Conservation (phyloP, 345 rosid species). For the Balakata baccata region DNA sequence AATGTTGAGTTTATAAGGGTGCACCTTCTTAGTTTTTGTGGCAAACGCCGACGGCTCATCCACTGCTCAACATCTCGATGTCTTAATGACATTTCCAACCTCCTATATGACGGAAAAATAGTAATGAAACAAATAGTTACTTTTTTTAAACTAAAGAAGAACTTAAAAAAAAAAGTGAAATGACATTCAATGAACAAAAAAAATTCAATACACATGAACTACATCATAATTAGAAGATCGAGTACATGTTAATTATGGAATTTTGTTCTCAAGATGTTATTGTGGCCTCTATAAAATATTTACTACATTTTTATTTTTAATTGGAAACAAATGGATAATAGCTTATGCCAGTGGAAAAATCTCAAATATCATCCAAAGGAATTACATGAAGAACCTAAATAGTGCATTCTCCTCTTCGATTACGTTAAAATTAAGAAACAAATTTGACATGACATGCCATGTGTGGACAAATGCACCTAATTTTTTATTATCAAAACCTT, state of each 20-base stretch:
- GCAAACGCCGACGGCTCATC: constrained; percentile 89
- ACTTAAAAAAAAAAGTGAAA: neutral
- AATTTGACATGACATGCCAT: no score
- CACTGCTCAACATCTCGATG: constrained; percentile 90
- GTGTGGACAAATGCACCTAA: no score
- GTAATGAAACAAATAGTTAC: neutral
- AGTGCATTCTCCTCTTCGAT: neutral
- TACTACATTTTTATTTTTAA: no score
- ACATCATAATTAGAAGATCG: no score
- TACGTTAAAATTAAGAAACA: neutral
- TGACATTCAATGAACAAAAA: neutral
- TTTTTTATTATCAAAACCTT: no score
- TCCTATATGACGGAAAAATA: constrained; percentile 41
- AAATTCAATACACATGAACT: no score
- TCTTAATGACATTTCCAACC: constrained; percentile 77
- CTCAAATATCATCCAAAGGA: no score
- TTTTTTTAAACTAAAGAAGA: constrained; percentile 2
- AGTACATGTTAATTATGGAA: neutral
- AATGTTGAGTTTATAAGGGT: neutral
- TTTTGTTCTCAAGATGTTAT: constrained; percentile 4
- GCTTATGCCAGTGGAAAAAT: no score
- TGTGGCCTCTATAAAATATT: no score
- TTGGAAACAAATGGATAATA: no score
- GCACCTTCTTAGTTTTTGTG: constrained; percentile 61
- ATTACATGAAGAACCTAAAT: neutral